Base-by-base conservation (phyloP, 2,329 filamentous ascomycete genomes). In the Raffaelea albimanens region DNA sequence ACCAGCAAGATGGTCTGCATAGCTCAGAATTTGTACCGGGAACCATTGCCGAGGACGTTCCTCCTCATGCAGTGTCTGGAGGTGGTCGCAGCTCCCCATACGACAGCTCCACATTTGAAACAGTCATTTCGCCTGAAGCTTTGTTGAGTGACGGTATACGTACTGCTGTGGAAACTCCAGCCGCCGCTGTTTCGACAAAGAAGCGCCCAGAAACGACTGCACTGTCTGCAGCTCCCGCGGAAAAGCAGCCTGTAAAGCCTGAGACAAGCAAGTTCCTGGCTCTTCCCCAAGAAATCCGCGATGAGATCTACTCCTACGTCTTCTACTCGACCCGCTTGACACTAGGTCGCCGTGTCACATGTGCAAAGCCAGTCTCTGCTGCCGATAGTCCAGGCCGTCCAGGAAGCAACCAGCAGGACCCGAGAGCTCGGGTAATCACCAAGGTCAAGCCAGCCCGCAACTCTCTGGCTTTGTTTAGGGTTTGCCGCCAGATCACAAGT, bases 241-340 rank as follows among this genome's bases (percentile, higher is more conserved):
- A 38, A 38, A 16, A 5, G 34, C 34, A 16, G 34, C 34, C 18
- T 19, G 5, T 16, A 5, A 38, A 16, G 18, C 8, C 20, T 19
- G 18, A 52, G 16, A 46, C 40, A 14, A 54, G 51, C 39, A 44
- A 45, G 2, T 41, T 56, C 7, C 44, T 56, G 14, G 25, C 40
- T 8, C 46, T 56, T 7, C 54, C 54, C 8, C 54, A 50, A 36
- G 54, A 54, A 22, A 48, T 56, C 13, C 52, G 54, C 16, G 51
- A 54, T 29, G 45, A 53, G 42, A 56, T 56, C 16, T 56, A 54
- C 36, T 42, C 42, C 3, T 45, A 54, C 23, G 48, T 53, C 18
- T 56, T 56, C 31, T 40, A 34, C 20, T 45, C 52, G 25, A 56
- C 54, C 2, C 51, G 54, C 18, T 46, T 56, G n/a, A 50, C 54